Conservation (phyloP, 495 filamentous ascomycete species). For the Barbatosphaeria neglecta region DNA sequence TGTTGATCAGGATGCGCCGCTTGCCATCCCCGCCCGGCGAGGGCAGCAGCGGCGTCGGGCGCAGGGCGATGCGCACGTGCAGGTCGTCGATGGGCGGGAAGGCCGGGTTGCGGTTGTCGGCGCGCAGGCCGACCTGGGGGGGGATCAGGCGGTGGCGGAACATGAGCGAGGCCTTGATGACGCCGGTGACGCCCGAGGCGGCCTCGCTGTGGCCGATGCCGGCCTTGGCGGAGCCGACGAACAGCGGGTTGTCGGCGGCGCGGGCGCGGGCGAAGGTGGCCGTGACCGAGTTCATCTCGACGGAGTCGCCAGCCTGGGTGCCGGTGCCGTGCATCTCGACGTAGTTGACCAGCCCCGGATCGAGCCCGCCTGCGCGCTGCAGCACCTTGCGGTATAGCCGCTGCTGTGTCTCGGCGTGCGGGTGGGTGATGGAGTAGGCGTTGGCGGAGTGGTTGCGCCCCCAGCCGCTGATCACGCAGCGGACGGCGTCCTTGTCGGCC, state of each 20-base stretch:
- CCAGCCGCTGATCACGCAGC: constrained; percentile 39
- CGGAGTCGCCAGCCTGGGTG: constrained; percentile 56
- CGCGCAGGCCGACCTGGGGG: constrained; percentile 15
- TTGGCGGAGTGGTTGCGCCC: constrained; percentile 45
- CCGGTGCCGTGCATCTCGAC: constrained; percentile 71
- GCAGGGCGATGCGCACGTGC: constrained; percentile 46
- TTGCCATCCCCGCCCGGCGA: constrained; percentile 38
- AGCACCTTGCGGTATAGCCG: constrained; percentile 48
- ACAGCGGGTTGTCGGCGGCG: constrained; percentile 45
- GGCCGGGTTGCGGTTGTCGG: neutral
- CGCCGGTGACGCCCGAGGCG: constrained; percentile 55
- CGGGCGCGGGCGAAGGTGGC: constrained; percentile 53
- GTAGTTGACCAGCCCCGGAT: constrained; percentile 52
- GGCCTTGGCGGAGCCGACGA: constrained; percentile 63
- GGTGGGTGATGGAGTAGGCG: constrained; percentile 51
- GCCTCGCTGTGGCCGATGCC: constrained; percentile 73
- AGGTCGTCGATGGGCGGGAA: neutral
- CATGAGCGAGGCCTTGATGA: constrained; percentile 69
- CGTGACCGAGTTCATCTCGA: constrained; percentile 52
- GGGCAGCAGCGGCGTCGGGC: constrained; percentile 50
- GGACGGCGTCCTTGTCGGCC: constrained; percentile 38
- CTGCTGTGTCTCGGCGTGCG: constrained; percentile 49
- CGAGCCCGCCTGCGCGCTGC: constrained; percentile 40
- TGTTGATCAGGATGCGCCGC: constrained; percentile 51
- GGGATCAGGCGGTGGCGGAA: constrained; percentile 60